Evolutionary conservation across 768 basidiomycete genomes (phyloP).

Genomic region (Tubosaeta sp.): DNA sequence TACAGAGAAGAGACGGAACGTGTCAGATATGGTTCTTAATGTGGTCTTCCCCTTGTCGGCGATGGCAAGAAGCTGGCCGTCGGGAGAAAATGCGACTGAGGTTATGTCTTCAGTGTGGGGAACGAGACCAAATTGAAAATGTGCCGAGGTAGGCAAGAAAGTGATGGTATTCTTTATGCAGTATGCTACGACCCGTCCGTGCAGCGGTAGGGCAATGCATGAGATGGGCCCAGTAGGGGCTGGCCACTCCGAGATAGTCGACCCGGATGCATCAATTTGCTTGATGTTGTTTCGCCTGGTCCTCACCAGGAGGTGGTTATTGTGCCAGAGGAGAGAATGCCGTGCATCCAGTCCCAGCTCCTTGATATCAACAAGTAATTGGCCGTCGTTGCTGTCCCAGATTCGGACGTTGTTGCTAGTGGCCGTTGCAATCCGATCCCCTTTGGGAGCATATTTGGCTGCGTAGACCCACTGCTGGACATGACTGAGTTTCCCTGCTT

Average conservation of each 20-base stretch:
- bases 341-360: background rate
- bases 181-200: background rate
- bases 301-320: background rate
- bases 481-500: no score
- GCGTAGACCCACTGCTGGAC: background rate
- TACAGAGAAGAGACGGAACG: background rate
- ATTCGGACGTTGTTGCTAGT: background rate
- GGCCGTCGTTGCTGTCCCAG: background rate
- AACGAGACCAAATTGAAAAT: background rate
- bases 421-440: constrained; percentile 1
- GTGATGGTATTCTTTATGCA: background rate
- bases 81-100: background rate
- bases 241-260: background rate
- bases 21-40: background rate
- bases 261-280: background rate
- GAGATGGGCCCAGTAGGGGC: background rate
- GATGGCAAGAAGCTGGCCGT: background rate
- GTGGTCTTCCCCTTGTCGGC: background rate
- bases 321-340: constrained; percentile 3
- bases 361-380: background rate
- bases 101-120: background rate
- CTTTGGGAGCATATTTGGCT: background rate
- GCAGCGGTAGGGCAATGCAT: background rate
- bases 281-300: background rate
- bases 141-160: constrained; percentile 5